A percentile compares a stretch with the other conserved stretches of the same genome.
These are phyloP conservation scores for Mortierella sp. DNA, from an alignment of 371 early-diverging fungal species.

Conservation along the genomic window DNA sequence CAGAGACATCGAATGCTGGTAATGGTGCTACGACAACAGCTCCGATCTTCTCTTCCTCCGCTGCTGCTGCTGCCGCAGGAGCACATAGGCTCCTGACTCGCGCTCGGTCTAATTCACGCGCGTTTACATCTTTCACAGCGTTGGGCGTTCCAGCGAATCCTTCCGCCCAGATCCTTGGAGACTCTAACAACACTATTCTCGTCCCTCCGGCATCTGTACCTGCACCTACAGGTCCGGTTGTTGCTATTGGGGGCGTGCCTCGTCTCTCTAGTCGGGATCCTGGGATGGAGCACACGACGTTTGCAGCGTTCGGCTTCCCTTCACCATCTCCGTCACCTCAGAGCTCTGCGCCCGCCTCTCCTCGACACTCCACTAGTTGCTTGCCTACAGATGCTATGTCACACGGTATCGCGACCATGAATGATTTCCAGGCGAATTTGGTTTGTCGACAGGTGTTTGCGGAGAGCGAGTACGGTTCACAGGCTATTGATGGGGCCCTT, in stretches of 20 bases:
- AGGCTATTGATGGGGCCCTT: too few relatives aligned
- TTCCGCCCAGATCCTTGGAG: slow-evolving; percentile 13
- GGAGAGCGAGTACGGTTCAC: neutral
- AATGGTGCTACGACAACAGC: neutral
- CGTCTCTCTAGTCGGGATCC: neutral
- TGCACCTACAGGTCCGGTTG: neutral
- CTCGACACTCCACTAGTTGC: slow-evolving; percentile 27
- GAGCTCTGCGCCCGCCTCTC: slow-evolving; percentile 25
- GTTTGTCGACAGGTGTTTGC: neutral
- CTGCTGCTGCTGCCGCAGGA: slow-evolving; percentile 1
- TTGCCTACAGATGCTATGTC: slow-evolving; percentile 2
- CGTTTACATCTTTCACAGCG: slow-evolving; percentile 32
- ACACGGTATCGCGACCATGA: neutral
- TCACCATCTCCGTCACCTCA: slow-evolving; percentile 27
- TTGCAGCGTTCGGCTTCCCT: slow-evolving; percentile 45
- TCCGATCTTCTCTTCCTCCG: neutral
- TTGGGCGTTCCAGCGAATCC: slow-evolving; percentile 25
- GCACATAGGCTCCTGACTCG: slow-evolving; percentile 2
- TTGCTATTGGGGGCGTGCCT: neutral
- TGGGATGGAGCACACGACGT: slow-evolving; percentile 34
- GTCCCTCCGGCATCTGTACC: too few relatives aligned
- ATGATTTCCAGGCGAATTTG: neutral
- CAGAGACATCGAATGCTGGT: neutral
- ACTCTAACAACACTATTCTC: too few relatives aligned
- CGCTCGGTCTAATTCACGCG: slow-evolving; percentile 17